Conservation (phyloP, 1,284 basidiomycete species). For the Moniliella sp. region DNA sequence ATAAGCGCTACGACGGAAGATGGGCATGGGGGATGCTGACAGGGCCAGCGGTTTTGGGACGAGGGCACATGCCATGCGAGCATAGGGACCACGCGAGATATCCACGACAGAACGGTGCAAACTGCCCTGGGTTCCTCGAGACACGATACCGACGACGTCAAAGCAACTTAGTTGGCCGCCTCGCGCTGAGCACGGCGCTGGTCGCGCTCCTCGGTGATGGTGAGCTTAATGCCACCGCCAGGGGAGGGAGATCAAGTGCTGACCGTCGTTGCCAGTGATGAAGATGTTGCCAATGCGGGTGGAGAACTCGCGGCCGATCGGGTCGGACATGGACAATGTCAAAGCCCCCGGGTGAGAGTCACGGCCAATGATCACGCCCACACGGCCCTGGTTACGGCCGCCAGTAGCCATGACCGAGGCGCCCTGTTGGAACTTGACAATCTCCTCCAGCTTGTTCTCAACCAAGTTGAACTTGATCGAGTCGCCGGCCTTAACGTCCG, state of each 20-base stretch:
- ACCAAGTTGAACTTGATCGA: conserved; percentile 91
- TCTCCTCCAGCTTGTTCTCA: conserved; percentile 80
- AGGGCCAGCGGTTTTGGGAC: no score
- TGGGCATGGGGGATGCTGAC: no score
- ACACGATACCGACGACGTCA: no score
- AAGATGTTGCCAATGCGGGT: conserved; percentile 82
- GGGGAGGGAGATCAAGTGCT: conserved; percentile 90
- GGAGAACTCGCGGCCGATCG: conserved; percentile 56
- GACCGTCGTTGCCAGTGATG: conserved; percentile 79
- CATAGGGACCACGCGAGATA: no score
- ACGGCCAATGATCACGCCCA: conserved; percentile 77
- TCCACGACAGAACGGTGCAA: no score
- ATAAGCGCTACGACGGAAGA: no score
- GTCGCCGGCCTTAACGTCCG: conserved; percentile 84
- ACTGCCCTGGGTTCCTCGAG: no score
- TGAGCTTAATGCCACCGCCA: conserved; percentile 90
- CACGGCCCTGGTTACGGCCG: conserved; percentile 97
- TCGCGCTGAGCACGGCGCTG: no score
- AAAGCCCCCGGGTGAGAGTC: conserved; percentile 95
- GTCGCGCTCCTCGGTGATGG: conserved; percentile 37
- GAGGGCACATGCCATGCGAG: no score
- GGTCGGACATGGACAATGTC: conserved; percentile 68
- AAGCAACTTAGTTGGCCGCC: no score
- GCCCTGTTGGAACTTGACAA: conserved; percentile 86
- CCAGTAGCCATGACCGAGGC: conserved; percentile 95